A percentile compares a stretch with the other conserved stretches of the same genome.
These are phyloP conservation scores for Pulveroboletus sp. DNA, from an alignment of 1,284 basidiomycete genomes.

Conservation along the genomic window DNA sequence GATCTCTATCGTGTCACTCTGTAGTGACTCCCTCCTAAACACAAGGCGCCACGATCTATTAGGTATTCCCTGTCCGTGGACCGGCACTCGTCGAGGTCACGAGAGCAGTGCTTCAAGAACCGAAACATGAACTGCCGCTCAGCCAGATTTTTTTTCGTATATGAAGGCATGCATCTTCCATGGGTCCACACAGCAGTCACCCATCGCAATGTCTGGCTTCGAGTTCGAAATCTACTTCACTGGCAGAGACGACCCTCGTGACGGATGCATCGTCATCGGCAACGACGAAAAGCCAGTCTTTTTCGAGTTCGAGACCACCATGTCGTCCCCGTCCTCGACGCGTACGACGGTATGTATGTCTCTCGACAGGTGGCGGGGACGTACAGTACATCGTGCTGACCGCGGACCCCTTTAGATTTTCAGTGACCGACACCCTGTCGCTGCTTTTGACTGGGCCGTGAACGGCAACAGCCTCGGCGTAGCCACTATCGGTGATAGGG, in stretches of 20 bases:
- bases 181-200: conserved; percentile 7
- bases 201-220: conserved; percentile 30
- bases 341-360: conserved; percentile 49
- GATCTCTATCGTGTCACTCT: conserved; percentile 22
- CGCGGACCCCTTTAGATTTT: conserved; percentile 38
- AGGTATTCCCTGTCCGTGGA: conserved; percentile 44
- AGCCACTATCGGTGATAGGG: conserved; percentile 53
- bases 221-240: conserved; percentile 68
- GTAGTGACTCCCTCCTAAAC: conserved; percentile 17
- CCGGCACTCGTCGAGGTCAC: conserved; percentile 50
- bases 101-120: conserved; percentile 35
- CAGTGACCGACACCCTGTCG: conserved; percentile 55
- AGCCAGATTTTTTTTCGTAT: conserved; percentile 25
- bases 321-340: conserved; percentile 34
- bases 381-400: conserved; percentile 2
- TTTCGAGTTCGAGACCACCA: conserved; percentile 63
- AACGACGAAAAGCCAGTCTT: conserved; percentile 59
- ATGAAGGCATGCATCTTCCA: conserved; percentile 28
- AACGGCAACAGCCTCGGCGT: conserved; percentile 57
- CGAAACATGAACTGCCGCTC: conserved; percentile 5
- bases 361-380: neutral
- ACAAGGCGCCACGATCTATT: conserved; percentile 46
- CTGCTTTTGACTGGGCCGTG: conserved; percentile 60
- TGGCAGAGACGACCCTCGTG: conserved; percentile 62
- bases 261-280: conserved; percentile 66